Evolutionary conservation across 768 basidiomycete species (phyloP), one percentile per base, ranked within the genome.

Genomic region (Tricholoma saponaceum): DNA sequence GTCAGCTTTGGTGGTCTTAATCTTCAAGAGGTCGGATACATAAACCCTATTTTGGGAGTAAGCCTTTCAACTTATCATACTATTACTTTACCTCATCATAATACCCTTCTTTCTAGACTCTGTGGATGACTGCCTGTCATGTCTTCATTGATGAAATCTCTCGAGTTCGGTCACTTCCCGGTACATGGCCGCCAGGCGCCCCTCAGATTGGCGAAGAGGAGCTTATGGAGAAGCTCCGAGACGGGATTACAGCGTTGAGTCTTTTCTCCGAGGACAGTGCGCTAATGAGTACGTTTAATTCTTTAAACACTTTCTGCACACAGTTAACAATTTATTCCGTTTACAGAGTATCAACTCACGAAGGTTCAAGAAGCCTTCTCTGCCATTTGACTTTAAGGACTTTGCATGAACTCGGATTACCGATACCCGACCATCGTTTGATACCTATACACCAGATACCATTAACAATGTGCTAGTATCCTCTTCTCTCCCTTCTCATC

Each of bases 21-120:
- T 56, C 66, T 76, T 13, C 71, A 69, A 32, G 74, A 75, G 41
- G 56, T 79, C 10, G 75, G 74, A 2, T 67, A 70, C 58, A 67
- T 80, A 25, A 80, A 78, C 64, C 78, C 81, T 13, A 78, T 83
- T 23, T 76, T 81, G 74, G 79, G 77, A n/a, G 81, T 82, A 67
- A 67, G 80, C 75, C 39, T 22, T n/a, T 35, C 8, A 25, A 52
- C 25, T 65, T 44, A 43, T 30, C 20, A 20, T 55, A 61, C 46
- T 28, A 37, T 57, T 39, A 28, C 46, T 55, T 61, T 54, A 54
- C 26, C 51, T 56, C 18, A 26, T 59, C 35, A 52, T 44, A 44
- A 32, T 51, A 41, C 51, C n/a, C 26, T 47, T 58, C 52, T 56
- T 60, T 52, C 37, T 60, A 80, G 79, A 78, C 76, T 4, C 65